A percentile compares a stretch with the other conserved stretches of the same genome.
Conservation (phyloP, 108 stramenopile genomes). For the Bacterosira constricta region DNA sequence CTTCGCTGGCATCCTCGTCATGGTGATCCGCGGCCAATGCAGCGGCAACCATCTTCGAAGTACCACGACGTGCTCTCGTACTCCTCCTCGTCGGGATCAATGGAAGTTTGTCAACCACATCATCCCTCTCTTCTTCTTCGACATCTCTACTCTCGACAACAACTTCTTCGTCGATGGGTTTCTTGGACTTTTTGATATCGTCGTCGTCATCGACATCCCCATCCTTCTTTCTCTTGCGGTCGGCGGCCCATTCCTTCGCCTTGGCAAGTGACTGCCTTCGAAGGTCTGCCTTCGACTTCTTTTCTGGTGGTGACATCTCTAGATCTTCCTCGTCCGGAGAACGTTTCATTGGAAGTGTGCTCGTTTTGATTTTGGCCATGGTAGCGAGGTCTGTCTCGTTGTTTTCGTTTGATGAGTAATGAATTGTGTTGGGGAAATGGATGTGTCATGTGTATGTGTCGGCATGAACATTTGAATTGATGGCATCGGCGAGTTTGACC, state of each 20-base stretch:
- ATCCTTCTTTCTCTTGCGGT: slow-evolving; percentile 21
- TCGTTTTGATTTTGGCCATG: too few species aligned
- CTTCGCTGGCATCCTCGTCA: slow-evolving; percentile 1
- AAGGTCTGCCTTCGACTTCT: slow-evolving; percentile 22
- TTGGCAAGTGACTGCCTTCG: slow-evolving; percentile 11
- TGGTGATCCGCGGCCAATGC: not conserved
- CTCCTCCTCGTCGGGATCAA: not conserved
- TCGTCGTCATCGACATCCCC: not conserved
- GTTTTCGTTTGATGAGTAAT: too few species aligned
- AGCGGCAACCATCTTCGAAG: not conserved
- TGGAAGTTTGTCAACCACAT: slow-evolving; percentile 23
- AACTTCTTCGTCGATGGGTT: not conserved
- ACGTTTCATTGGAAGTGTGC: slow-evolving; percentile 2
- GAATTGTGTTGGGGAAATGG: too few species aligned
- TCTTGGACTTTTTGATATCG: too few species aligned
- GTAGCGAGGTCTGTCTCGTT: too few species aligned
- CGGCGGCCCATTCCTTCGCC: slow-evolving; percentile 26
- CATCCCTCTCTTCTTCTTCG: slow-evolving; percentile 8
- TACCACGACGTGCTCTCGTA: not conserved
- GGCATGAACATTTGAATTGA: too few species aligned
- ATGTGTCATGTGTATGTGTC: too few species aligned
- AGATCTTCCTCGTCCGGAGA: not conserved
- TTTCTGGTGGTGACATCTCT: not conserved
- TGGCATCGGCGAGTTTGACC: too few species aligned
- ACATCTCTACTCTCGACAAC: not conserved